phyloP scores from a whole-genome alignment of 2,329 filamentous ascomycete genomes.

The Nothophaeocryptopus gaeumannii region DNA sequence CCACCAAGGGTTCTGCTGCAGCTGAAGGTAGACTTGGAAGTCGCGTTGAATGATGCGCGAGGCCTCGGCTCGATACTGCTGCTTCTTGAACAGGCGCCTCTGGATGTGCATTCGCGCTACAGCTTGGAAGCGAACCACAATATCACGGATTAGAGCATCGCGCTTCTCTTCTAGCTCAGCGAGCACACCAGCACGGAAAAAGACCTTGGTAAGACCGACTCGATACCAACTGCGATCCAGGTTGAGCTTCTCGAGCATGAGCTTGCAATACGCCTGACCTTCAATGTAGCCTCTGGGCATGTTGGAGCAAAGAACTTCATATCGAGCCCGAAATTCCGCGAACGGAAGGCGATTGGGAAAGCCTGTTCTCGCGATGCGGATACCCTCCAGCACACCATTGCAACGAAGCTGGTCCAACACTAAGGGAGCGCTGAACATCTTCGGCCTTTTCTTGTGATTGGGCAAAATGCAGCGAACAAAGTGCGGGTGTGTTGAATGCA shows the following conservation, averaged over 20 bases:
- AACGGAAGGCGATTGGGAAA: constrained; percentile 94
- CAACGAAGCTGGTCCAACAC: constrained; percentile 96
- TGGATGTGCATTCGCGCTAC: constrained; percentile 87
- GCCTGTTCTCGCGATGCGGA: constrained; percentile 91
- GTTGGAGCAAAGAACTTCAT: constrained; percentile 85
- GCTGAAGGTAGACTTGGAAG: constrained; percentile 84
- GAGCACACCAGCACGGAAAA: constrained; percentile 93
- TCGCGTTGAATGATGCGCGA: constrained; percentile 93
- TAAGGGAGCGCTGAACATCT: constrained; percentile 86
- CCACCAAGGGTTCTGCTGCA: constrained; percentile 97
- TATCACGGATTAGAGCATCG: constrained; percentile 86
- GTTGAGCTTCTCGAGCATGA: constrained; percentile 86
- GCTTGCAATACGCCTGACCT: constrained; percentile 76
- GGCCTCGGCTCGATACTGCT: constrained; percentile 89
- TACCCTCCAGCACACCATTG: constrained; percentile 98
- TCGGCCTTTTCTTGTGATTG: constrained; percentile 95
- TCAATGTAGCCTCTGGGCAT: constrained; percentile 91
- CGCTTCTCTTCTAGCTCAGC: constrained; percentile 96
- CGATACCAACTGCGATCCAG: constrained; percentile 85
- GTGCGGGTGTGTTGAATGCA: constrained; percentile 95
- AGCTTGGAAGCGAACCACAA: constrained; percentile 91
- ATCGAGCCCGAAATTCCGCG: constrained; percentile 88
- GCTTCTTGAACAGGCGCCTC: constrained; percentile 83
- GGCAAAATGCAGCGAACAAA: constrained; percentile 97
- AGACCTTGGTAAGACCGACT: constrained; percentile 94